Evolutionary conservation across 1,139 yeast genomes (phyloP).

Genomic region (Yamadazyma friedrichii): DNA sequence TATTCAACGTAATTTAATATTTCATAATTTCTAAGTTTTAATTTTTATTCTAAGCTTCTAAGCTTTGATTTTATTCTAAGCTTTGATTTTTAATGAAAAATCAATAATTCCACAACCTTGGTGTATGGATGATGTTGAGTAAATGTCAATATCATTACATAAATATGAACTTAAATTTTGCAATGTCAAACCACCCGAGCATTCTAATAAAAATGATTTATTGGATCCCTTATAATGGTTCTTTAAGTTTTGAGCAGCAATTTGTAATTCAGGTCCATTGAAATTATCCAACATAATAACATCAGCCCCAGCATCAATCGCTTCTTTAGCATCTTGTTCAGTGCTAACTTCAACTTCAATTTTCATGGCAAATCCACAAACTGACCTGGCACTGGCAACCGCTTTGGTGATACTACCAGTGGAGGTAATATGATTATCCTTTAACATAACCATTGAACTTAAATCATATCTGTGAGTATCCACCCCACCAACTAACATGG

Average conservation of each 20-base stretch:
- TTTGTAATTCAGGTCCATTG: constrained; percentile 59
- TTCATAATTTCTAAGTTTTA: no score
- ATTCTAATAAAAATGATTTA: constrained; percentile 68
- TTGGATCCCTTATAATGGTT: constrained; percentile 50
- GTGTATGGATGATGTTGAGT: constrained; percentile 90
- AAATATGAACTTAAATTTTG: constrained; percentile 64
- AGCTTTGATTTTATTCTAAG: constrained; percentile 12
- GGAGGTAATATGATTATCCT: constrained; percentile 90
- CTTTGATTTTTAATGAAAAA: constrained; percentile 75
- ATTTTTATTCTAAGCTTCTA: no score
- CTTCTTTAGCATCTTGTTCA: constrained; percentile 85
- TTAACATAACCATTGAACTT: constrained; percentile 93
- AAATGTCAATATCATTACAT: constrained; percentile 81
- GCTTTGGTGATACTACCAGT: constrained; percentile 90
- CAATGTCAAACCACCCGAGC: constrained; percentile 86
- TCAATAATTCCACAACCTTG: constrained; percentile 85
- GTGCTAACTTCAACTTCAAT: constrained; percentile 89
- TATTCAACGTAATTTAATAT: no score
- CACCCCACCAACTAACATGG: constrained; percentile 94
- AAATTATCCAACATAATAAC: constrained; percentile 95
- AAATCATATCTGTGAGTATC: constrained; percentile 92
- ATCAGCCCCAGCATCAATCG: constrained; percentile 93
- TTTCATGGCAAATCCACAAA: constrained; percentile 86
- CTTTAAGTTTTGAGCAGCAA: constrained; percentile 66
- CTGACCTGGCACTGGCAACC: constrained; percentile 69